These are phyloP conservation scores for Cercospora berteroae DNA, from an alignment of 2,329 filamentous ascomycete genomes.

Conservation along the genomic window DNA sequence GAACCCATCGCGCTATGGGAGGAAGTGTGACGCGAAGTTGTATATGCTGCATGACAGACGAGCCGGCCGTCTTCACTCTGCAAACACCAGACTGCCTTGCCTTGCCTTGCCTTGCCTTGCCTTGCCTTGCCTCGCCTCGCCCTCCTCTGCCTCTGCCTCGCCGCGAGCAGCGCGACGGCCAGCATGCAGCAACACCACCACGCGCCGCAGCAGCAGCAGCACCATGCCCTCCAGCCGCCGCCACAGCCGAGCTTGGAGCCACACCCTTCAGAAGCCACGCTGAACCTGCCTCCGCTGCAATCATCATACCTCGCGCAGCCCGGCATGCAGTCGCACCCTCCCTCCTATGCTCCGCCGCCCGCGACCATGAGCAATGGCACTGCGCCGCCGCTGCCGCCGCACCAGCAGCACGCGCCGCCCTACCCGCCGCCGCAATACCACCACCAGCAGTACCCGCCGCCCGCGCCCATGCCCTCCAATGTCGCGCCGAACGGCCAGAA, in stretches of 20 bases:
- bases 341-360: conserved; percentile 22
- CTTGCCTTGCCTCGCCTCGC: background rate
- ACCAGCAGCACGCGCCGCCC: conserved; percentile 25
- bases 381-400: conserved; percentile 19
- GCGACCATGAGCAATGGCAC: conserved; percentile 23
- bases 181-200: conserved; percentile 2
- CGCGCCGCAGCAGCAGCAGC: background rate
- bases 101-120: background rate
- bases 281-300: conserved; percentile 31
- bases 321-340: conserved; percentile 28
- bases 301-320: conserved; percentile 21
- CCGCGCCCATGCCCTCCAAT: conserved; percentile 13
- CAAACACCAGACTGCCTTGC: background rate
- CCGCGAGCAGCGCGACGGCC: background rate
- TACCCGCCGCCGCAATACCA: conserved; percentile 25
- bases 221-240: conserved; percentile 8
- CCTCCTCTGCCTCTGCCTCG: background rate
- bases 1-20: conserved; percentile 13
- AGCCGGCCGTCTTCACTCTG: conserved; percentile 6
- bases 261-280: conserved; percentile 15
- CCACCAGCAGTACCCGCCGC: conserved; percentile 25
- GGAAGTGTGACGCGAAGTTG: conserved; percentile 13
- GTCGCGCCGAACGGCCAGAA: conserved; percentile 25
- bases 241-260: conserved; percentile 16
- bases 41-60: conserved; percentile 8